Evolutionary conservation across 2,329 filamentous ascomycete genomes (phyloP).

Genomic region (Leptoxyphium fumago): DNA sequence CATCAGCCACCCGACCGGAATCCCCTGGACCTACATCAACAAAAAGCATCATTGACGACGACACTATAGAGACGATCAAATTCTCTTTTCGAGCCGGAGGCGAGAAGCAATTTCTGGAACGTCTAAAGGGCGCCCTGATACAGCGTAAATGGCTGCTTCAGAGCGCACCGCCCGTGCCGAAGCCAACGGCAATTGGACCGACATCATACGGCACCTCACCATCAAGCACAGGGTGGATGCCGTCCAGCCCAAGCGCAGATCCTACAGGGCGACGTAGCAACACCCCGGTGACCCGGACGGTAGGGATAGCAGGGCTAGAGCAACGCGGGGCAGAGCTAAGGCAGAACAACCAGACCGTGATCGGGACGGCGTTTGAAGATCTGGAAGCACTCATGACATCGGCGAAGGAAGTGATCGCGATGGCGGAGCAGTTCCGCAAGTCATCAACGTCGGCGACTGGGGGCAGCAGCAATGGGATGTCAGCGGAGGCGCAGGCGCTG

Average conservation of each 20-base stretch:
- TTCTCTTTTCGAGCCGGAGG: conserved; percentile 83
- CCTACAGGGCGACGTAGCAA: conserved; percentile 10
- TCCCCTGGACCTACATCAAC: conserved; percentile 57
- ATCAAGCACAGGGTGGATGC: conserved; percentile 33
- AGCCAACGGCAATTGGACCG: conserved; percentile 29
- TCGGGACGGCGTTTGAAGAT: conserved; percentile 89
- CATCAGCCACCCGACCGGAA: conserved; percentile 40
- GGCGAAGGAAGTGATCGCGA: conserved; percentile 85
- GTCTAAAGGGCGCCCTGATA: conserved; percentile 72
- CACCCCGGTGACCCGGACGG: conserved; percentile 40
- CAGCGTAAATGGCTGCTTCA: conserved; percentile 94
- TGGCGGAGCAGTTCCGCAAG: conserved; percentile 62
- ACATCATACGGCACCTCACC: conserved; percentile 13
- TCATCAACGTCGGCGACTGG: conserved; percentile 49
- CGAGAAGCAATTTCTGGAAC: conserved; percentile 78
- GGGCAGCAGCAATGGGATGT: conserved; percentile 26
- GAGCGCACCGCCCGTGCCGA: conserved; percentile 75
- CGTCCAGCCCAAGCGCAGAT: conserved; percentile 26
- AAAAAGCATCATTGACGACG: conserved; percentile 33
- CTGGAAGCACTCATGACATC: conserved; percentile 94
- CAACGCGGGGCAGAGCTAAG: conserved; percentile 69
- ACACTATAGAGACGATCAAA: conserved; percentile 65
- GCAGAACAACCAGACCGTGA: conserved; percentile 84
- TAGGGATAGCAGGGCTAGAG: conserved; percentile 86
- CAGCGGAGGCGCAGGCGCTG: conserved; percentile 56